Evolutionary conservation across 225 moss, liverwort and hornwort species (phyloP).

Genomic region (Pleurozium schreberi): DNA sequence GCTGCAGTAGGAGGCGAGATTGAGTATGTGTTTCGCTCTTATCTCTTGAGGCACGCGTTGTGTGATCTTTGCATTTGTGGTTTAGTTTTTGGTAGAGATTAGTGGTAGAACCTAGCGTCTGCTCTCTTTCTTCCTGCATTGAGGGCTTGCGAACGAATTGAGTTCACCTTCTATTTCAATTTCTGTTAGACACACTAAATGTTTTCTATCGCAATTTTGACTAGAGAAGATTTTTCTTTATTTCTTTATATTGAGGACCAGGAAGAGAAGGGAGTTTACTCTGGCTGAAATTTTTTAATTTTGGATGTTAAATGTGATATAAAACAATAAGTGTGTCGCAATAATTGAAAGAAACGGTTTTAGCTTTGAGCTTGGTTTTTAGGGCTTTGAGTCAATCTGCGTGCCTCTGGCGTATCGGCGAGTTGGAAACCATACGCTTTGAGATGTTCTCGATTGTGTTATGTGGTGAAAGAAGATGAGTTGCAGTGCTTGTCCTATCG

Average conservation of each 20-base stretch:
- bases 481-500: background rate
- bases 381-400: background rate
- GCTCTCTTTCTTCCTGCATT: background rate
- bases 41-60: background rate
- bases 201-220: background rate
- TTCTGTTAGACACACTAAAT: background rate
- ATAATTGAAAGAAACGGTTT: background rate
- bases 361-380: background rate
- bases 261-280: background rate
- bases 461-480: background rate
- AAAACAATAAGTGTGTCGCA: background rate
- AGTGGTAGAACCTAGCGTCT: background rate
- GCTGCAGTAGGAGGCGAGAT: conserved; percentile 13
- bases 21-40: conserved; percentile 2
- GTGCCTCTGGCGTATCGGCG: background rate
- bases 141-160: background rate
- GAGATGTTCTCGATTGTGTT: background rate
- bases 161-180: background rate
- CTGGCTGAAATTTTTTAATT: background rate
- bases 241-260: background rate
- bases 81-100: background rate
- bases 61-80: background rate
- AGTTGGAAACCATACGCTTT: background rate
- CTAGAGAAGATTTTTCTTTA: background rate
- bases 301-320: background rate